Base-by-base conservation (phyloP, 2,329 filamentous ascomycete genomes). In the Bisporella sp. region DNA sequence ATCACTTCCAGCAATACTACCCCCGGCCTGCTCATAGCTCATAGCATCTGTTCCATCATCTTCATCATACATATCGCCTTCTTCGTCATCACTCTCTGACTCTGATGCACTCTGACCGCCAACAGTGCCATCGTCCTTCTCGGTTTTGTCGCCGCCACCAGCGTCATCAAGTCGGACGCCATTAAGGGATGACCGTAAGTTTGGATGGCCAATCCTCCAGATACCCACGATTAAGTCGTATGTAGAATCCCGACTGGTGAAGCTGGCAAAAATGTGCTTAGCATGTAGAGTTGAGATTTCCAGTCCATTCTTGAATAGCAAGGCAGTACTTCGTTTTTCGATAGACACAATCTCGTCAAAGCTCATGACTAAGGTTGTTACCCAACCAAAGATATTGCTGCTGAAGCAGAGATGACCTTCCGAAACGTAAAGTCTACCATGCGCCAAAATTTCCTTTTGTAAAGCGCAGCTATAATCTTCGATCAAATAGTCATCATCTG, bases 371-470 rank as follows among this genome's bases (percentile, higher is more conserved):
- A 99, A 74, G 1, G 93, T 99, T 0, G 93, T 99, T 28, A 95
- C 87, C 93, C 93, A 99, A 48, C 93, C 93, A 44, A 99, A 80
- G 58, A 99, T 99, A 66, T 99, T 99, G 73, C 93, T 97, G 63
- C 91, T 96, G 70, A 99, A 99, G 73, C 93, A 99, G 44, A 99
- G 82, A 65, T 99, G 92, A 8, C 92, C 91, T 70, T 99, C 93
- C 0, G 93, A 97, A 41, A 99, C 89, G 64, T 99, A 99, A 11
- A 99, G 77, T 40, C 93, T 81, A 5, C 93, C 93, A 59, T 96
- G 93, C 5, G 95, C 82, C 35, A 99, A 79, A 54, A 99, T 99
- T 65, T 99, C 95, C 58, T 91, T 83, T 68, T 99, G 93, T 52
- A 99, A 69, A 4, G 93, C 93, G 66, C 93, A 96, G 67, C 93